These are phyloP conservation scores for Persicaria maculosa DNA, from an alignment of 148 eudicot genomes.

Conservation along the genomic window DNA sequence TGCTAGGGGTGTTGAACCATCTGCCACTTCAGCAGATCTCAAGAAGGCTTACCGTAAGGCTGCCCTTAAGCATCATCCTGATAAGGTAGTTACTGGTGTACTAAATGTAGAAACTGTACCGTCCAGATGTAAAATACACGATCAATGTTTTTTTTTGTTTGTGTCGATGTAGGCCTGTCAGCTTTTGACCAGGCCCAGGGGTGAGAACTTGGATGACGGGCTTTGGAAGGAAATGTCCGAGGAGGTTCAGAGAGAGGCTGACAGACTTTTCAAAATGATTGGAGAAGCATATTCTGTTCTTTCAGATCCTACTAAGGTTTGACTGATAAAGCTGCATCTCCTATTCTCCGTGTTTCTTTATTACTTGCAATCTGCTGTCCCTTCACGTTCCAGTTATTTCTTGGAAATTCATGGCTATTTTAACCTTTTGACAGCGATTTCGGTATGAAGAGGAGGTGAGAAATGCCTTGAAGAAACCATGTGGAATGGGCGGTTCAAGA, in stretches of 20 bases:
- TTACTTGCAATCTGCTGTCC: not conserved
- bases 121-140: slow-evolving; percentile 2
- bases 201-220: slow-evolving; percentile 72
- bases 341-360: not conserved
- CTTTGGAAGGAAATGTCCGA: slow-evolving; percentile 83
- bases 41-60: slow-evolving; percentile 95
- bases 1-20: slow-evolving; percentile 77
- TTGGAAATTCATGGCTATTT: not conserved
- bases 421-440: slow-evolving; percentile 37
- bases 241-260: slow-evolving; percentile 76
- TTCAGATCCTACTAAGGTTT: slow-evolving; percentile 79
- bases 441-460: slow-evolving; percentile 75
- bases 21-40: slow-evolving; percentile 63
- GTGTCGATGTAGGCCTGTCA: slow-evolving; percentile 55
- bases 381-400: not conserved
- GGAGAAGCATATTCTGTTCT: slow-evolving; percentile 94
- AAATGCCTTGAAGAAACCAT: slow-evolving; percentile 40
- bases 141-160: not conserved
- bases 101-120: not conserved
- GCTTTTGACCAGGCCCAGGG: slow-evolving; percentile 60
- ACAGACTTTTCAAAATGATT: slow-evolving; percentile 90
- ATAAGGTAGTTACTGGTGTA: slow-evolving; percentile 48
- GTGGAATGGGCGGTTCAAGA: slow-evolving; percentile 30
- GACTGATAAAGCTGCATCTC: not conserved
- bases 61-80: slow-evolving; percentile 95